phyloP scores from a whole-genome alignment of 352 stramenopile species.

The Globisporangium radiosum region DNA sequence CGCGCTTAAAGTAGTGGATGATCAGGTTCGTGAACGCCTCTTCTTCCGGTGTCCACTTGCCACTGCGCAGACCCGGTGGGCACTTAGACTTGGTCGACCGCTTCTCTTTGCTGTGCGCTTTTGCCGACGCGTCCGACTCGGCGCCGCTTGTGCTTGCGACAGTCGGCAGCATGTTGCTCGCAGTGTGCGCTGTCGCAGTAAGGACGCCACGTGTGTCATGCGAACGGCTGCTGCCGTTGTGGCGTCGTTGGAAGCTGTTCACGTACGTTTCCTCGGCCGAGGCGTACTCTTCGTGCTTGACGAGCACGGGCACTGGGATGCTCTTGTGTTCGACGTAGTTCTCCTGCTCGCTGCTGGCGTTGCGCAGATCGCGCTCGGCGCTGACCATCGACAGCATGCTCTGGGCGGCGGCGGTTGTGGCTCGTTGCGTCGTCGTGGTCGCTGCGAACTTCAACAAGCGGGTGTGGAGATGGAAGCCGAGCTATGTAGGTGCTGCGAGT shows the following conservation, averaged over 20 bases:
- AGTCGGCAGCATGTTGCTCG: background rate
- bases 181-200: slow-evolving; percentile 2
- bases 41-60: slow-evolving; percentile 83
- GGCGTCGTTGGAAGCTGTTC: slow-evolving; percentile 12
- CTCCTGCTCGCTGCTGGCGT: slow-evolving; percentile 9
- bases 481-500: background rate
- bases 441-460: slow-evolving; percentile 6
- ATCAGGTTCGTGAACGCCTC: slow-evolving; percentile 79
- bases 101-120: slow-evolving; percentile 26
- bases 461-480: background rate
- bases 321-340: slow-evolving; percentile 10
- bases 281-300: slow-evolving; percentile 15
- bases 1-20: slow-evolving; percentile 84
- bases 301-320: slow-evolving; percentile 9
- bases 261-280: slow-evolving; percentile 15
- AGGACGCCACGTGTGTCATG: slow-evolving; percentile 1
- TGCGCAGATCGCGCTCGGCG: slow-evolving; percentile 14
- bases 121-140: slow-evolving; percentile 10
- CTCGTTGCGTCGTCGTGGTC: slow-evolving; percentile 7
- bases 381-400: slow-evolving; percentile 65
- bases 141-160: background rate
- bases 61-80: slow-evolving; percentile 65
- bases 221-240: slow-evolving; percentile 12
- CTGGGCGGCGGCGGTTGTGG: slow-evolving; percentile 8
- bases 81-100: slow-evolving; percentile 86